Percentiles rank a stretch among this genome's conserved stretches.
phyloP scores from a whole-genome alignment of 1,139 yeast species.

The Magnusiomyces paraingens region DNA sequence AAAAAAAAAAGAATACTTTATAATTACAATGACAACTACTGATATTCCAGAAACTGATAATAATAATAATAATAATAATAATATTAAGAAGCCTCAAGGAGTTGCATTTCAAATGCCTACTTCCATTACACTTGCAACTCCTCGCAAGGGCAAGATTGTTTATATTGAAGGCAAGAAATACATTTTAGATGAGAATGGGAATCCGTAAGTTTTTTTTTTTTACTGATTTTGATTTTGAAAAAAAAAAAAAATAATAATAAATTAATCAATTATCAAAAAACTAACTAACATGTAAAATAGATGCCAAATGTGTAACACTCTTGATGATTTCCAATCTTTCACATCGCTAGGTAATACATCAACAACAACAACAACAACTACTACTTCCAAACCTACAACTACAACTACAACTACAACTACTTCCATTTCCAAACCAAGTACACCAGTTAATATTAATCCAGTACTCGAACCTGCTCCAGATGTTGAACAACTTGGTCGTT shows the following conservation, averaged over 20 bases:
- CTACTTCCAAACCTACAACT: neutral
- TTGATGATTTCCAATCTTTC: conserved; percentile 68
- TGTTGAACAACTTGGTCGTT: conserved; percentile 68
- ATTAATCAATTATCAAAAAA: no score
- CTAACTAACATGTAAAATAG: conserved; percentile 30
- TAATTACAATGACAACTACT: no score
- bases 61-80: no score
- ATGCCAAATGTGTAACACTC: conserved; percentile 78
- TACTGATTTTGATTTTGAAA: neutral
- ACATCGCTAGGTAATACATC: neutral
- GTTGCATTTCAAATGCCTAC: no score
- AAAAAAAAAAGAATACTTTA: neutral
- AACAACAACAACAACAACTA: neutral
- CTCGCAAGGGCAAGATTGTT: conserved; percentile 14
- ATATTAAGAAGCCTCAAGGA: no score
- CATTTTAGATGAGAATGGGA: conserved; percentile 79
- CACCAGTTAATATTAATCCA: neutral
- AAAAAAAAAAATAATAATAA: neutral
- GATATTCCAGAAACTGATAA: no score
- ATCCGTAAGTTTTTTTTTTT: conserved; percentile 54
- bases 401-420: neutral
- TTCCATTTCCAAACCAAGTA: neutral
- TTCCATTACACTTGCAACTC: conserved; percentile 2
- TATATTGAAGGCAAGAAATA: conserved; percentile 53
- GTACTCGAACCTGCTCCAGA: conserved; percentile 73